phyloP scores from a whole-genome alignment of 345 rosid genomes.

The Microthlaspi erraticum region DNA sequence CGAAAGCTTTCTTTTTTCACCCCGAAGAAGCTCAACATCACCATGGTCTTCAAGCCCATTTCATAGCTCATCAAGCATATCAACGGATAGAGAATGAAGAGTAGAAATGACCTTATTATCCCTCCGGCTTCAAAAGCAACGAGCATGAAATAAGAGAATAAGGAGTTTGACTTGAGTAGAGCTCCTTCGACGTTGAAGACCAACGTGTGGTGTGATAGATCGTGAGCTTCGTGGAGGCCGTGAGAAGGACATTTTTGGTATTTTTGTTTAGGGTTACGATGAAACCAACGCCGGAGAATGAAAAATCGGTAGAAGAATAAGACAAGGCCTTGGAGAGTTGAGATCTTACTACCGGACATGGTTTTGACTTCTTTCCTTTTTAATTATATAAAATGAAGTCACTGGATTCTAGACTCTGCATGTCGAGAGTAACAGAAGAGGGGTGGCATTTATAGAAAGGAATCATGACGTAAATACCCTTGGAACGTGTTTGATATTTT shows the following conservation, averaged over 20 bases:
- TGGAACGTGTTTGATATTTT: conserved; percentile 15
- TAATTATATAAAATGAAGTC: not conserved
- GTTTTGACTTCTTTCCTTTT: conserved; percentile 28
- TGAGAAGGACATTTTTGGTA: conserved; percentile 50
- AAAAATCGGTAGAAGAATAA: conserved; percentile 51
- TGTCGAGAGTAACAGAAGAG: conserved; percentile 29
- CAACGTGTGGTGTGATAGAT: conserved; percentile 53
- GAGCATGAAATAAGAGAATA: conserved; percentile 70
- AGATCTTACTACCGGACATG: conserved; percentile 44
- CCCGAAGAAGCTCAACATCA: conserved; percentile 58
- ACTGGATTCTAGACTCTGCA: conserved; percentile 42
- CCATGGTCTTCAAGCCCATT: conserved; percentile 54
- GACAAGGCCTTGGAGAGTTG: conserved; percentile 52
- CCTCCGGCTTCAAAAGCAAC: conserved; percentile 76
- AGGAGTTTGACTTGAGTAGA: conserved; percentile 51
- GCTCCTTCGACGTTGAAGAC: conserved; percentile 60
- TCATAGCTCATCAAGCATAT: conserved; percentile 48
- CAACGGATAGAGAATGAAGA: conserved; percentile 60
- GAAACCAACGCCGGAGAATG: conserved; percentile 44
- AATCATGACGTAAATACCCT: conserved; percentile 35
- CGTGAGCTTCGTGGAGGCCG: conserved; percentile 45
- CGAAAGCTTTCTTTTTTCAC: conserved; percentile 47
- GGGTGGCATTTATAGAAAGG: conserved; percentile 35
- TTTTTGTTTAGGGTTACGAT: conserved; percentile 48
- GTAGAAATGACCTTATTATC: conserved; percentile 51